Base-by-base conservation (phyloP, 2,329 filamentous ascomycete species). In the Atkinsonella hypoxylon region DNA sequence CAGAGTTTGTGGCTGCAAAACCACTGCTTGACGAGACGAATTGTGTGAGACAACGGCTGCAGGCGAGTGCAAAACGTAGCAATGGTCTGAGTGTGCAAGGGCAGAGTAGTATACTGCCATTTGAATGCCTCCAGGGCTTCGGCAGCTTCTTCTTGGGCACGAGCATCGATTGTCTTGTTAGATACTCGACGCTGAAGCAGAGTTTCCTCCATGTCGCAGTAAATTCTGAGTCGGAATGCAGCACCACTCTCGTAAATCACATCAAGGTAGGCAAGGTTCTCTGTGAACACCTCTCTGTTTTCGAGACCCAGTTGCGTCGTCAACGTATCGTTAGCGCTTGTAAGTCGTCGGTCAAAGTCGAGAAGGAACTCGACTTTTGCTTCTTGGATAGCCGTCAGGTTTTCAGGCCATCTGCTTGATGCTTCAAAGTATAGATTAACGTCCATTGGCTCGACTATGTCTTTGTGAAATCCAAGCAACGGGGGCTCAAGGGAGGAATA, bases 351-450 rank as follows among this genome's bases (percentile, higher is more conserved):
- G 47, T 83, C 81, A 51, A 95, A 82, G 58, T 83, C 79, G 3
- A 96, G 70, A 4, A 93, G 74, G 62, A 98, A 95, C 3, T 94
- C 93, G 39, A 94, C 79, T 67, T 98, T 98, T 12, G 89, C 90
- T 61, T 89, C 82, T 65, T 98, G 93, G 51, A 97, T 95, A 5
- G 91, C 90, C 3, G 80, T 80, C 9, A 97, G 70, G 61, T 94
- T 89, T 62, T 97, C 90, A 0, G 93, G 93, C 93, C 93, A 98
- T 58, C 88, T 85, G 44, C 82, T 84, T 7, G 93, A 97, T 4
- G 86, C 87, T 69, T 98, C 93, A 59, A 98, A 97, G 62, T 91
- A 90, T 45, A 98, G 75, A 41, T 89, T 78, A 32, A 94, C 78
- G 57, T 94, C 83, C 57, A 90, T 84, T 0, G 87, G 84, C 26